Percentiles rank a stretch among this genome's conserved stretches.
Conservation (phyloP, 148 eudicot species). For the Amaranthus cruentus region DNA sequence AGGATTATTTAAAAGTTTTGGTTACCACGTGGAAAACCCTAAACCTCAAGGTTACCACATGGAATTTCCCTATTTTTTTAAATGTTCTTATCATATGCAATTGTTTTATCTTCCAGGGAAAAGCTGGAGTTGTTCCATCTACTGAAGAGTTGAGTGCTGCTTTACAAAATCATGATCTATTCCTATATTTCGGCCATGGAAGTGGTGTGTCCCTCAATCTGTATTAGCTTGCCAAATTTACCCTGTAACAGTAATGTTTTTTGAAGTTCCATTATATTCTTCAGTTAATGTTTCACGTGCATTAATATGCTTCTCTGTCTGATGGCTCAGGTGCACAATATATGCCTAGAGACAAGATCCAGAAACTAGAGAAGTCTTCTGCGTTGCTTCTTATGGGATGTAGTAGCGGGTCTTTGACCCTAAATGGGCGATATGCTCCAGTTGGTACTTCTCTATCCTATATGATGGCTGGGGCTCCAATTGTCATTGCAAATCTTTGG, state of each 20-base stretch:
- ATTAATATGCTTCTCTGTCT: not conserved
- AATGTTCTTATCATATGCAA: not conserved
- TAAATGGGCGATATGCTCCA: conserved; percentile 64
- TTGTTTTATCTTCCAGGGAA: conserved; percentile 50
- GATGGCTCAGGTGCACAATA: conserved; percentile 61
- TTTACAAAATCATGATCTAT: conserved; percentile 70
- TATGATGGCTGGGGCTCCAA: conserved; percentile 81
- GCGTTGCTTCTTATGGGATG: conserved; percentile 86
- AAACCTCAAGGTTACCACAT: no score
- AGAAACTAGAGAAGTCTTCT: conserved; percentile 68
- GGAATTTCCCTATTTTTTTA: not conserved
- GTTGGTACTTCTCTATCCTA: conserved; percentile 72
- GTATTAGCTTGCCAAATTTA: not conserved
- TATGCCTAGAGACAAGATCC: conserved; percentile 61
- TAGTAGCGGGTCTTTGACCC: conserved; percentile 67
- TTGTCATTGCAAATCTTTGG: conserved; percentile 89
- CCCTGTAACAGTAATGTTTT: not conserved
- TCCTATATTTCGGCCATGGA: conserved; percentile 91
- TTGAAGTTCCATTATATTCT: not conserved
- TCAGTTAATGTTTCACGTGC: not conserved
- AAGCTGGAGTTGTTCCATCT: conserved; percentile 62
- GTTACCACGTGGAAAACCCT: no score
- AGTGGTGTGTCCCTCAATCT: conserved; percentile 50
- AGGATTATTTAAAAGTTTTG: no score
- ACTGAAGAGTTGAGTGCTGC: conserved; percentile 63